Base-by-base conservation (phyloP, 768 basidiomycete genomes). In the Hydnomerulius pinastri region DNA sequence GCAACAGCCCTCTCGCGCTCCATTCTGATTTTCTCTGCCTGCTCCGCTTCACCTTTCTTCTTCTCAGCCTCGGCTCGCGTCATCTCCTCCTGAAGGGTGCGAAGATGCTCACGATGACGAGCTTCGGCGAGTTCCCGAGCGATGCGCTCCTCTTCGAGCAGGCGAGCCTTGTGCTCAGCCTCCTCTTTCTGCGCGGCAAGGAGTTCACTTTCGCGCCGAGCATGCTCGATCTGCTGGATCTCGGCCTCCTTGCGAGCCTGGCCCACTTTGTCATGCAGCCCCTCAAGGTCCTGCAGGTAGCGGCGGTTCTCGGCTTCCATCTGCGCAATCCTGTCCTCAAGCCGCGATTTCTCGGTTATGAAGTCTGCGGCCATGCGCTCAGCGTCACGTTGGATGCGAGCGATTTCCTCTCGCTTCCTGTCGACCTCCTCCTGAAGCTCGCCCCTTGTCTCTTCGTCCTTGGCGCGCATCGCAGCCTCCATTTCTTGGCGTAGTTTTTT, bases 371-470 rank as follows among this genome's bases (percentile, higher is more conserved):
- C 73, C 57, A 79, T 66, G n/a, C 66, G 72, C 37, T 67, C 56
- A 2, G 77, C 64, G 29, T 78, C 75, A 23, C 46, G 52, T 39
- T 72, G 72, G 23, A 78, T 68, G 28, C 75, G 66, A 12, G 63
- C 59, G 53, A 80, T 75, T 50, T 78, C 76, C n/a, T 62, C 58
- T 54, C 75, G 70, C 27, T 78, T 69, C 46, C 64, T 75, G 52
- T 65, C 68, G 20, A 71, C 70, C 56, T 77, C 79, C 1, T 69
- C 59, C 45, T 76, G 74, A 28, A 81, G 67, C 55, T 80, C 78
- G 40, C 55, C 51, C 38, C 65, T 66, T 10, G 74, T 73, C 60
- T 77, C 78, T 45, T 77, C 76, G 53, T 80, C 78, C 51, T 77
- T 74, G 46, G 57, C 55, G 17, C 64, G 63, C 56, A 77, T 71